A percentile compares a stretch with the other conserved stretches of the same genome.
Conservation (phyloP, 805 yeast species). For the Yarrowia keelungensis region DNA sequence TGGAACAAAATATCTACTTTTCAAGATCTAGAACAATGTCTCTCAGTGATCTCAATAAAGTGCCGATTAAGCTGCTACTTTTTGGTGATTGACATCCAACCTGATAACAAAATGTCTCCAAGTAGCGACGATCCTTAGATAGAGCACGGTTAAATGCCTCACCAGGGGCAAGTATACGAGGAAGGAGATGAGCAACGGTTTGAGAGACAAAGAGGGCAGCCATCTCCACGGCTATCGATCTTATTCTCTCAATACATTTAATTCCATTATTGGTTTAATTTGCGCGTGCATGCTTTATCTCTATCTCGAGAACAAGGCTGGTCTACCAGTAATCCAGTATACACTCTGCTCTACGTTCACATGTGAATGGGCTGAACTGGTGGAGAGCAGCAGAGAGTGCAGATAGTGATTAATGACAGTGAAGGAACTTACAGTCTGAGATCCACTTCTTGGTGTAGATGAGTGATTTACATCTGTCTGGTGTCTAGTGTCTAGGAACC, state of each 20-base stretch:
- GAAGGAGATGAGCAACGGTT: too few species aligned
- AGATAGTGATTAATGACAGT: neutral
- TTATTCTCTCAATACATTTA: neutral
- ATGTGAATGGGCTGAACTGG: neutral
- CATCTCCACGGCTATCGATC: neutral
- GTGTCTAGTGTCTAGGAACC: too few species aligned
- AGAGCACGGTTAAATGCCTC: neutral
- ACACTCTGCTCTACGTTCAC: neutral
- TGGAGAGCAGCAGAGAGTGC: neutral
- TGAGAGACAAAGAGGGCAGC: too few species aligned
- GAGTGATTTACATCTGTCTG: neutral
- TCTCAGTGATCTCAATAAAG: neutral
- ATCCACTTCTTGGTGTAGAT: too few species aligned
- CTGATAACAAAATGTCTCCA: neutral
- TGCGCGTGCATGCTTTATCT: conserved; percentile 9
- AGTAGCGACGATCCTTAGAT: neutral
- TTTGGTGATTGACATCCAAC: neutral
- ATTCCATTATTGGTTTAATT: neutral
- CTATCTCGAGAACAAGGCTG: neutral
- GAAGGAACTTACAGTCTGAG: too few species aligned
- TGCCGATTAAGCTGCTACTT: neutral
- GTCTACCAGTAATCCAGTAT: neutral
- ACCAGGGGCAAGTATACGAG: too few species aligned
- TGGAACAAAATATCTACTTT: too few species aligned
- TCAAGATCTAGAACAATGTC: too few species aligned